phyloP scores from a whole-genome alignment of 2,329 filamentous ascomycete species.

The Elsinoe fawcettii region DNA sequence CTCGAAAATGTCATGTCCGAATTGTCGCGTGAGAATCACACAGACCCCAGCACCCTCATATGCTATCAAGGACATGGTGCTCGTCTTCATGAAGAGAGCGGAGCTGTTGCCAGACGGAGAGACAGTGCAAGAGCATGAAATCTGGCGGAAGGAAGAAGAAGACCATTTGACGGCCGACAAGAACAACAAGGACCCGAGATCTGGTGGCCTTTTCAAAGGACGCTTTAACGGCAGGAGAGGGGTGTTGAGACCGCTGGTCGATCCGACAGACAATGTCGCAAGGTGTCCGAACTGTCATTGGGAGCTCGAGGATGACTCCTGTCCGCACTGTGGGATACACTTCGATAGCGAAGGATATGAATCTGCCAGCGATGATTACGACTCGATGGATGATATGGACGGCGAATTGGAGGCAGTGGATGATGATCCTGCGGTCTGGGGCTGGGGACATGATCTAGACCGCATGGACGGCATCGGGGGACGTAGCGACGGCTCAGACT shows the following conservation, averaged over 20 bases:
- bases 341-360: slow-evolving; percentile 43
- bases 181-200: slow-evolving; percentile 40
- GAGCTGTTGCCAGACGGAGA: slow-evolving; percentile 58
- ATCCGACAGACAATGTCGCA: slow-evolving; percentile 52
- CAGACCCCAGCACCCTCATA: slow-evolving; percentile 57
- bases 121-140: slow-evolving; percentile 52
- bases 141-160: slow-evolving; percentile 52
- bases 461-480: not conserved
- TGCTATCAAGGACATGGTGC: slow-evolving; percentile 56
- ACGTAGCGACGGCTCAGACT: not conserved
- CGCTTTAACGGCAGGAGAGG: slow-evolving; percentile 39
- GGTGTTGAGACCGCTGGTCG: slow-evolving; percentile 39
- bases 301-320: slow-evolving; percentile 56
- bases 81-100: slow-evolving; percentile 52
- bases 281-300: slow-evolving; percentile 56
- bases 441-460: slow-evolving; percentile 4
- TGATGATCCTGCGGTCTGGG: slow-evolving; percentile 35
- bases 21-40: slow-evolving; percentile 54
- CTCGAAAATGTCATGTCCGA: slow-evolving; percentile 61
- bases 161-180: slow-evolving; percentile 54
- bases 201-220: slow-evolving; percentile 57
- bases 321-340: slow-evolving; percentile 45
- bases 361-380: slow-evolving; percentile 38
- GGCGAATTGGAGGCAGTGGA: slow-evolving; percentile 34
- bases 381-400: slow-evolving; percentile 22